Evolutionary conservation across 1,284 basidiomycete genomes (phyloP).

Genomic region (Leccinum angustisporum): DNA sequence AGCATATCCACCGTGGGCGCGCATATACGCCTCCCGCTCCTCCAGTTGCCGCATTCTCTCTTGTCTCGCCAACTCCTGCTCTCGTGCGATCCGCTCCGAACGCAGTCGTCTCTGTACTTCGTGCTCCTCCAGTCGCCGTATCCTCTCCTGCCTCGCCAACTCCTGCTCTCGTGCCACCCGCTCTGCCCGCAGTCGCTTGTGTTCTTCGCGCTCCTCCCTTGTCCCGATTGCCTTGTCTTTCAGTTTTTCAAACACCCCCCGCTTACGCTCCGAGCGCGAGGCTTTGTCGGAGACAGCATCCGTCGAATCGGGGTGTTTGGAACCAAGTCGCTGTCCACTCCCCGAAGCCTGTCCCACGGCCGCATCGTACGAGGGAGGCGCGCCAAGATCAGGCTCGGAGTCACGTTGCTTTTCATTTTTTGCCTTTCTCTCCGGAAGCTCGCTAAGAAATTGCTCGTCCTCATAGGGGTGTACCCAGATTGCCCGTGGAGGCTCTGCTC

Average conservation of each 20-base stretch:
- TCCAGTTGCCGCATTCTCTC: conserved; percentile 20
- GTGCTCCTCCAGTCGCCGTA: conserved; percentile 19
- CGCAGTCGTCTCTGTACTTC: conserved; percentile 44
- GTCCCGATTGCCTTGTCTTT: conserved; percentile 64
- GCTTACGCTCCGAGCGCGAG: conserved; percentile 35
- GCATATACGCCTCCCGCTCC: conserved; percentile 33
- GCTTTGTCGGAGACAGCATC: neutral
- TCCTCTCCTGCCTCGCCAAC: conserved; percentile 14
- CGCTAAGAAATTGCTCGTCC: conserved; percentile 57
- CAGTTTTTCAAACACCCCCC: conserved; percentile 56
- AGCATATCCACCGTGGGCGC: conserved; percentile 34
- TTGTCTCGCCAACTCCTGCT: conserved; percentile 17
- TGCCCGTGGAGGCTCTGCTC: conserved; percentile 58
- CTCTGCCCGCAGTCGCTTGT: conserved; percentile 37
- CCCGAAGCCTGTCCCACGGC: conserved; percentile 31
- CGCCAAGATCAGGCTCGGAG: conserved; percentile 18
- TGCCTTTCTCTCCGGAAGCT: conserved; percentile 52
- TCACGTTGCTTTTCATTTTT: conserved; percentile 29
- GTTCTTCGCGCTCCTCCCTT: conserved; percentile 60
- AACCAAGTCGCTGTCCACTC: conserved; percentile 13
- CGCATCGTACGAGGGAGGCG: conserved; percentile 33
- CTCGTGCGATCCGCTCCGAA: conserved; percentile 36
- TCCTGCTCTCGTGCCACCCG: conserved; percentile 32
- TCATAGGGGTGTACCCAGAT: conserved; percentile 74
- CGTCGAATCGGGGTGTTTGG: neutral